Percentiles rank a stretch among this genome's conserved stretches.
phyloP scores from a whole-genome alignment of 768 basidiomycete genomes.

The Leccinum obscurum region DNA sequence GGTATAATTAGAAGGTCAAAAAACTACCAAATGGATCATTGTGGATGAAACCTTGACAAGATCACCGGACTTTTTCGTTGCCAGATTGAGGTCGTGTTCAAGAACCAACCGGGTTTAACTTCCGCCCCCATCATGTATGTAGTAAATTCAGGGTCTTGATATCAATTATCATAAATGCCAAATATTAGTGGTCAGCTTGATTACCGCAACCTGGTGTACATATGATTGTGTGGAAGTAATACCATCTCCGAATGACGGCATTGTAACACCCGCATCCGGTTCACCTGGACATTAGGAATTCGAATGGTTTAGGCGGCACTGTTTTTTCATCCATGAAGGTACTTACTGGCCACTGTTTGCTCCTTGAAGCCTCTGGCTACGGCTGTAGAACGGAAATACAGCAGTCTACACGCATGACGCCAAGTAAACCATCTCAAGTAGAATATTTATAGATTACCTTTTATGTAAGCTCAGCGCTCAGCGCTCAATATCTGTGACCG shows the following conservation, averaged over 20 bases:
- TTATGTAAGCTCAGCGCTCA: constrained; percentile 3
- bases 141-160: constrained; percentile 17
- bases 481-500: too few relatives aligned
- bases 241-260: neutral
- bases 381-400: constrained; percentile 31
- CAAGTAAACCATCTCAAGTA: neutral
- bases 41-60: constrained; percentile 5
- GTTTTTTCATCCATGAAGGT: neutral
- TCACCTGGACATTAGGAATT: neutral
- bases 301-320: neutral
- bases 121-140: constrained; percentile 8
- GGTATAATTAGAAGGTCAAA: constrained; percentile 10
- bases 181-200: neutral
- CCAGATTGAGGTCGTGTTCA: constrained; percentile 8
- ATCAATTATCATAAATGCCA: constrained; percentile 7
- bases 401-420: neutral
- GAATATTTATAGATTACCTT: constrained; percentile 6
- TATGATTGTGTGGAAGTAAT: neutral
- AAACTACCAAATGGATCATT: constrained; percentile 10
- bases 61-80: constrained; percentile 1
- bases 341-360: neutral
- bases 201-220: constrained; percentile 1
- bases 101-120: neutral
- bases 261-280: neutral
- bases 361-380: neutral